Base-by-base conservation (phyloP, 306 rosid genomes). In the Astragalus membranaceus region DNA sequence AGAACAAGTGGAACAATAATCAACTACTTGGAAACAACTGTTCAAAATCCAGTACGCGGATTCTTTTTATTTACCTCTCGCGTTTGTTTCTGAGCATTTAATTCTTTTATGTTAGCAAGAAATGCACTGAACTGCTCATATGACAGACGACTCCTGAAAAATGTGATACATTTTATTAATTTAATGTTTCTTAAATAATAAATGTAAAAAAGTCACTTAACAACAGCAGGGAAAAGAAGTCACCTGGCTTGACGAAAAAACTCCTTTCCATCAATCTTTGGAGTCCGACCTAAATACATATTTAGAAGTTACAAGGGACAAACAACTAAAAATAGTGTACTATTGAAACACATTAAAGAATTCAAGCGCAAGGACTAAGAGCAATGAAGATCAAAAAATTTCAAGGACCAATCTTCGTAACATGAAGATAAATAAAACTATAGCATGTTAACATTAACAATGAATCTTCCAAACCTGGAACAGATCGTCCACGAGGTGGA, bases 41-140 rank as follows among this genome's bases (percentile, higher is more conserved):
- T 46, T 65, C 39, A 11, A 74, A 48, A 82, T 47, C 46, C 23
- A 62, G 48, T 23, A 66, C 35, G 67, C 55, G 8, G 16, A 42
- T 41, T 64, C 36, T 44, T 8, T 23, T 41, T 1, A 37, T 82
- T 75, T 91, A 91, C 99, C 97, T 91, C 99, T 71, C 99, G 77
- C 46, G 96, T 95, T 81, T 95, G 99, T 88, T 89, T 91, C 67
- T 95, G 96, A 85, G 92, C 88, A 85, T 95, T 95, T 70, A 95
- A 82, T 78, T 95, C 97, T 85, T 95, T 95, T 69, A 95, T 85
- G 82, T 95, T 95, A 29, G 95, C 90, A 58, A 95, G 96, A 70
- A 95, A 95, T 76, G 99, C 96, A 72, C 97, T 95, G 82, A 95
- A 95, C 88, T 95, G 99, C 79, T 95, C 99, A 70, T 91, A 95